Base-by-base conservation (phyloP, 2,329 filamentous ascomycete genomes). In the Paraphoma chrysanthemicola region DNA sequence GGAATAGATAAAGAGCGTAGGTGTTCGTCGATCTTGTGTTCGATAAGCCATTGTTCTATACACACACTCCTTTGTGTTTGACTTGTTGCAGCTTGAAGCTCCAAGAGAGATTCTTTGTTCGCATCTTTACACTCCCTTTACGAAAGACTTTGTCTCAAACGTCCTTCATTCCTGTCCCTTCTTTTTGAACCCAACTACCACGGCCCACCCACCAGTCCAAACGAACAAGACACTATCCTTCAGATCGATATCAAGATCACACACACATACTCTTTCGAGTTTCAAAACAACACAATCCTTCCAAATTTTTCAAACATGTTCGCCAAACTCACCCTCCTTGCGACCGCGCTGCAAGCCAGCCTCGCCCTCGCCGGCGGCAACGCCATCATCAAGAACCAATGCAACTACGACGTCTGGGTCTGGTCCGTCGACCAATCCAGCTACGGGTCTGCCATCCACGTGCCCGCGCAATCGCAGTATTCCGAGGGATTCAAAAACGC, bases 331-430 rank as follows among this genome's bases (percentile, higher is more conserved):
- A 46, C 60, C 41, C 28, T 67, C n/a, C 45, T 67, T 51, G 39
- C 57, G 44, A 42, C 56, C 33, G 63, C 62, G 23, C 44, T 66
- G 48, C 61, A 69, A 57, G 62, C 59, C 23, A 54, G 58, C 39
- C 54, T 68, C 44, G 58, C 56, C 36, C 38, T 56, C 18, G 66
- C 67, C 8, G 39, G 8, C 29, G 64, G 69, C 38, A 69, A 68
- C 30, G 65, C 63, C 39, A 53, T 69, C 45, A 47, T 71, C 49
- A 57, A 54, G 54, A 71, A 71, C 56, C 63, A 59, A 48, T 71
- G 69, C 50, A 12, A 49, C 29, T 67, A 68, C 56, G 69, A 71
- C 53, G 54, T 71, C 45, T 71, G 65, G 65, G 51, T 70, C 41
- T 69, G 65, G 61, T 63, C 60, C 17, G 59, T 69, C 29, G 57